Percentiles rank a stretch among this genome's conserved stretches.
phyloP scores from a whole-genome alignment of 139 green algal genomes.

The Limnomonas spitsbergensis region DNA sequence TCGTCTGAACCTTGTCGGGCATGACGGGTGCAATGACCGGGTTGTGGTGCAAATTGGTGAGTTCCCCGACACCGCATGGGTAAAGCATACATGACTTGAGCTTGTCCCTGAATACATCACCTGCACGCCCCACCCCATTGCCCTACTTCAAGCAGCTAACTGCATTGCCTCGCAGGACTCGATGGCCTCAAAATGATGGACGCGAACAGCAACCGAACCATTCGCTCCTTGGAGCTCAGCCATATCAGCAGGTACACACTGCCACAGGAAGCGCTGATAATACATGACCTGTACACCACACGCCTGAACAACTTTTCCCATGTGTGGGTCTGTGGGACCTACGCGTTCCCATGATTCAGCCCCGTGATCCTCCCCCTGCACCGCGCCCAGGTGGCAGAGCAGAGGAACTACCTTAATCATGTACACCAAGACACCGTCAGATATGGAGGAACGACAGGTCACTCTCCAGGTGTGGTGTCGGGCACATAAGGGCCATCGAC shows the following conservation, averaged over 20 bases:
- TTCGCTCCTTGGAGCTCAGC: constrained; percentile 75
- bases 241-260: constrained; percentile 63
- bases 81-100: not conserved
- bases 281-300: no score
- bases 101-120: no score
- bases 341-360: no score
- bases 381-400: constrained; percentile 33
- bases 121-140: no score
- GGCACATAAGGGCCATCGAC: no score
- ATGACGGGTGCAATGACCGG: constrained; percentile 36
- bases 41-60: constrained; percentile 62
- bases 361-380: no score
- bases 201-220: constrained; percentile 38
- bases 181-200: constrained; percentile 74
- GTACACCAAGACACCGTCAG: constrained; percentile 74
- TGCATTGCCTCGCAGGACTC: constrained; percentile 37
- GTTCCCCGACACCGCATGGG: not conserved
- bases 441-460: constrained; percentile 79
- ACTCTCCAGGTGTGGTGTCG: constrained; percentile 43
- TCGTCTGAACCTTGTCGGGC: constrained; percentile 12
- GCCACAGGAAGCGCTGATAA: not conserved
- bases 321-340: no score
- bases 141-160: not conserved
- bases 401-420: constrained; percentile 63
- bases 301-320: no score